Percentiles rank a stretch among this genome's conserved stretches.
Evolutionary conservation across 257 asterid genomes (phyloP).

Genomic region (Solanum tacnaense): DNA sequence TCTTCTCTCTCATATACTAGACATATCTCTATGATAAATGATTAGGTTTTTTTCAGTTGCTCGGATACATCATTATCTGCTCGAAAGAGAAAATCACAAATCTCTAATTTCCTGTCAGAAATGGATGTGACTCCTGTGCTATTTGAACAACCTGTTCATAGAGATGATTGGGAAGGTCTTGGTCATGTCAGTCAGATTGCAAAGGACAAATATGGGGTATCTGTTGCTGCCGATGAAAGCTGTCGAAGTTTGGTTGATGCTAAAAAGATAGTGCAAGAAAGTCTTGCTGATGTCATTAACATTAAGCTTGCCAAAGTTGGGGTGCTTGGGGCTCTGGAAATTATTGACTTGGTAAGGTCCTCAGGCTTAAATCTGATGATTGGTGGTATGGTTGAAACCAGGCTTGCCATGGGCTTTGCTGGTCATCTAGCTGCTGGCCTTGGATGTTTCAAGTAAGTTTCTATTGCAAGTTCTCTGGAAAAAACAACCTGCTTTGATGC

Average conservation of each 20-base stretch:
- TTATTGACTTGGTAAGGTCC: constrained; percentile 52
- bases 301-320: constrained; percentile 90
- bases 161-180: constrained; percentile 86
- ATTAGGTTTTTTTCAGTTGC: background rate
- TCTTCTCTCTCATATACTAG: background rate
- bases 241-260: constrained; percentile 71
- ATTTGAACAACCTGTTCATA: constrained; percentile 88
- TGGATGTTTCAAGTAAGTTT: constrained; percentile 83
- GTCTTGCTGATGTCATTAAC: constrained; percentile 70
- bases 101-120: constrained; percentile 28
- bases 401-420: constrained; percentile 92
- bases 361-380: constrained; percentile 76
- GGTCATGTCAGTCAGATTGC: constrained; percentile 59
- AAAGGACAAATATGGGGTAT: constrained; percentile 53
- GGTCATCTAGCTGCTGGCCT: constrained; percentile 91
- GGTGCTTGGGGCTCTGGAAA: constrained; percentile 69
- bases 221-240: constrained; percentile 90
- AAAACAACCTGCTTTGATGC: background rate
- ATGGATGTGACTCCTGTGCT: constrained; percentile 73
- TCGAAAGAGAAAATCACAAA: background rate
- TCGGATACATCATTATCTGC: background rate
- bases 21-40: background rate
- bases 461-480: background rate
- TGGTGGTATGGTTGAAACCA: constrained; percentile 96
- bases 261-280: constrained; percentile 52